These are phyloP conservation scores for Orbilia ellipsospora DNA, from an alignment of 2,329 filamentous ascomycete species.

Conservation along the genomic window DNA sequence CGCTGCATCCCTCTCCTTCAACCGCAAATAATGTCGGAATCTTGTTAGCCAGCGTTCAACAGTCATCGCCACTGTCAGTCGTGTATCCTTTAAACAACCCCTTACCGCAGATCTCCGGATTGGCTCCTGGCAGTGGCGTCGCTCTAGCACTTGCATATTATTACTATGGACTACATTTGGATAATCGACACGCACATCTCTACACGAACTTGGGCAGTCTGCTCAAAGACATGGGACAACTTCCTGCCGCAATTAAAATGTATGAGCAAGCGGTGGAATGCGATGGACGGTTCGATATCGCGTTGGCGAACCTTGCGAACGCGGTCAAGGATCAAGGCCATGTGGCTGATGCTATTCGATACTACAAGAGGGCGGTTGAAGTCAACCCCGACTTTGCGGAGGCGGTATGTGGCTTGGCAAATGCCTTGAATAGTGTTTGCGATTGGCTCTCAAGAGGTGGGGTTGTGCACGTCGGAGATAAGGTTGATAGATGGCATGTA, in stretches of 20 bases:
- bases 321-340: conserved; percentile 96
- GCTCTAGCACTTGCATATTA: conserved; percentile 92
- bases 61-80: conserved; percentile 65
- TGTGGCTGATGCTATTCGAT: conserved; percentile 88
- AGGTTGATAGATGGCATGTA: conserved; percentile 91
- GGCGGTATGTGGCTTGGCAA: conserved; percentile 93
- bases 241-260: conserved; percentile 93
- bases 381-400: conserved; percentile 97
- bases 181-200: conserved; percentile 89
- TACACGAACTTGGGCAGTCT: conserved; percentile 97
- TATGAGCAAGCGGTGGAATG: conserved; percentile 94
- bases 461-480: conserved; percentile 72
- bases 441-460: conserved; percentile 92
- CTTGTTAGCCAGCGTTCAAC: conserved; percentile 91
- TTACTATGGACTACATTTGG: conserved; percentile 88
- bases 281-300: conserved; percentile 95
- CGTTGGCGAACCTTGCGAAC: conserved; percentile 94
- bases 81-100: conserved; percentile 66
- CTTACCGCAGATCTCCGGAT: conserved; percentile 70
- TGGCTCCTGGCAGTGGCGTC: conserved; percentile 85
- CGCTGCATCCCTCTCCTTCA: conserved; percentile 93
- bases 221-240: conserved; percentile 93
- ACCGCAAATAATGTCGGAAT: conserved; percentile 99
- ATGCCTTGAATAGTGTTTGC: conserved; percentile 95
- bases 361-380: conserved; percentile 88